Conservation (phyloP, 352 stramenopile genomes). For the Phytophthora syringae region DNA sequence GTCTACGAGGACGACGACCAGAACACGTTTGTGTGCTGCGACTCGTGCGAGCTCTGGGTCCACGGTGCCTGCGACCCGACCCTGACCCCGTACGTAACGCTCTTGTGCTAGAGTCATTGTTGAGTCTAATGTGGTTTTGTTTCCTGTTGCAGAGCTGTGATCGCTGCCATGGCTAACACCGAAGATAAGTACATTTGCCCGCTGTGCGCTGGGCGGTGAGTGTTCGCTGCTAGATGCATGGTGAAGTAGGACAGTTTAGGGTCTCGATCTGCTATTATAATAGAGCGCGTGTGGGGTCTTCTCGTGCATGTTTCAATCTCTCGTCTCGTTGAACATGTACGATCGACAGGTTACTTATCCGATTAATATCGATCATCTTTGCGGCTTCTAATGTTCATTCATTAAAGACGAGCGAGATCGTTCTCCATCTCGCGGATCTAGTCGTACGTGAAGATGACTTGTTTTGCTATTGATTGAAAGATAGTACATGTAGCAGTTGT, state of each 20-base stretch:
- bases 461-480: background rate
- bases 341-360: no score
- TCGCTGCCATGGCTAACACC: constrained; percentile 68
- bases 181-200: constrained; percentile 90
- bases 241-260: no score
- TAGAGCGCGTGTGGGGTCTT: no score
- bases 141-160: constrained; percentile 43
- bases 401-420: no score
- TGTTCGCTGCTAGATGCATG: no score
- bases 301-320: no score
- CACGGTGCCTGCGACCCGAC: constrained; percentile 75
- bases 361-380: no score
- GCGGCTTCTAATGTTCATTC: no score
- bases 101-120: background rate
- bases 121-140: constrained; percentile 7
- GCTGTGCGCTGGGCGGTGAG: constrained; percentile 70
- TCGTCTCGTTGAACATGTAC: no score
- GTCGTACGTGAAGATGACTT: no score
- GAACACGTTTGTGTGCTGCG: constrained; percentile 88
- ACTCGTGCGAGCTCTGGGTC: constrained; percentile 90
- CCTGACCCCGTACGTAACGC: constrained; percentile 63
- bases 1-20: constrained; percentile 88
- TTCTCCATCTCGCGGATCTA: no score
- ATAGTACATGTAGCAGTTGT: background rate
- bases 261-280: no score